A percentile compares a stretch with the other conserved stretches of the same genome.
Evolutionary conservation across 805 yeast genomes (phyloP).

Genomic region (Ogataea chonburiensis): DNA sequence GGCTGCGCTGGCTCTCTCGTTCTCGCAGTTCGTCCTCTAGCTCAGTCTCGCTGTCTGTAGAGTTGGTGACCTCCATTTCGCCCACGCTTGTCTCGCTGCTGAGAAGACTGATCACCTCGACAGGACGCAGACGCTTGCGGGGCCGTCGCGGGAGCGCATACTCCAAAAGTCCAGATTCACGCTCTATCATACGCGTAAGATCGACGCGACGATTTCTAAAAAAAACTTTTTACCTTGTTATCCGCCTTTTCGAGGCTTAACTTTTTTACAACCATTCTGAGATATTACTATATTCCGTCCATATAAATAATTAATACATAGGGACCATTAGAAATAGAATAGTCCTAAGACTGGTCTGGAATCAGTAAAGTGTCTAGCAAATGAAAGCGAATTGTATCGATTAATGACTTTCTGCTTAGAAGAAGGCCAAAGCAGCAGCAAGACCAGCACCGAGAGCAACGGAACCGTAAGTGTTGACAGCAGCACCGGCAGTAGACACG

Average conservation of each 20-base stretch:
- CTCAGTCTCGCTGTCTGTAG: constrained; percentile 12
- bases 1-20: constrained; percentile 3
- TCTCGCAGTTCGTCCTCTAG: constrained; percentile 4
- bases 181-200: constrained; percentile 7
- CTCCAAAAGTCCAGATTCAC: constrained; percentile 8
- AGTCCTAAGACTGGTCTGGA: constrained; percentile 12
- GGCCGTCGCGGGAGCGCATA: constrained; percentile 5
- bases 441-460: constrained; percentile 81
- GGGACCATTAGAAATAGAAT: constrained; percentile 8
- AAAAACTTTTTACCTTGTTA: too few species aligned
- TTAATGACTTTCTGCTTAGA: constrained; percentile 27
- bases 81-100: constrained; percentile 2
- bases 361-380: constrained; percentile 9
- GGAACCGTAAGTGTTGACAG: constrained; percentile 52
- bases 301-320: constrained; percentile 23
- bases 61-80: constrained; percentile 13
- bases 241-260: too few species aligned
- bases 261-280: too few species aligned
- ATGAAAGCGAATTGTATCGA: constrained; percentile 11
- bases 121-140: constrained; percentile 7
- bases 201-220: constrained; percentile 10
- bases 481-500: constrained; percentile 43
- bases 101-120: constrained; percentile 5
- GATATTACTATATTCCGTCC: constrained; percentile 8
- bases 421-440: constrained; percentile 69